A percentile compares a stretch with the other conserved stretches of the same genome.
phyloP scores from a whole-genome alignment of 495 filamentous ascomycete species.

The Stereocaulon alpinum region DNA sequence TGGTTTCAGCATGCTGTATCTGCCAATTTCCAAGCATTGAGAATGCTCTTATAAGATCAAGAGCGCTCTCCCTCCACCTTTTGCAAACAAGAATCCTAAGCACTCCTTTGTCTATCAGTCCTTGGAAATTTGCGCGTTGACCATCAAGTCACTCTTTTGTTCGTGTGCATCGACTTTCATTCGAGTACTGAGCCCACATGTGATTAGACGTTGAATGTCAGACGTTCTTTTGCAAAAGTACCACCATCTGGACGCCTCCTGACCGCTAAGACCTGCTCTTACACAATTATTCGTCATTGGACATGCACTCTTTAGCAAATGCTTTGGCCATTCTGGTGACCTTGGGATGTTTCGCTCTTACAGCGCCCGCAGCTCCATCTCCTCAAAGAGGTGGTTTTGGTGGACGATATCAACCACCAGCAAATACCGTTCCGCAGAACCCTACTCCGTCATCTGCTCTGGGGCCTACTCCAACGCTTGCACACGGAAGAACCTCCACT shows the following conservation, averaged over 20 bases:
- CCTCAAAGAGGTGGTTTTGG: not conserved
- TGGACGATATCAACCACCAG: not conserved
- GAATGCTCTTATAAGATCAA: too few relatives aligned
- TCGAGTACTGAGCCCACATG: too few relatives aligned
- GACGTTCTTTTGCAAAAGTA: not conserved
- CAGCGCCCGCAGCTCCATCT: not conserved
- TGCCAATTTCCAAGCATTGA: too few relatives aligned
- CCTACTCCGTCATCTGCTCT: not conserved
- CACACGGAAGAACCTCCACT: too few relatives aligned
- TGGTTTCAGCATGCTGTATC: too few relatives aligned
- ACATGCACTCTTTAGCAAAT: not conserved
- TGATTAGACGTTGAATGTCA: not conserved
- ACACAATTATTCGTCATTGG: not conserved
- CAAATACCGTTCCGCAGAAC: not conserved
- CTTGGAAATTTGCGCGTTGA: too few relatives aligned
- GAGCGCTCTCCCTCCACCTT: too few relatives aligned
- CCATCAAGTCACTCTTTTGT: too few relatives aligned
- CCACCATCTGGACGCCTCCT: not conserved
- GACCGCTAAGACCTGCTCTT: not conserved
- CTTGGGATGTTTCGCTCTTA: not conserved
- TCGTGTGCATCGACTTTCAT: too few relatives aligned
- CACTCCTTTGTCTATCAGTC: too few relatives aligned
- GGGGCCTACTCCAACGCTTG: not conserved
- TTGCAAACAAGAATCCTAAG: too few relatives aligned
- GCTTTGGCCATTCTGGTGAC: not conserved